Base-by-base conservation (phyloP, 2,329 filamentous ascomycete species). In the Metarhizium humberi region DNA sequence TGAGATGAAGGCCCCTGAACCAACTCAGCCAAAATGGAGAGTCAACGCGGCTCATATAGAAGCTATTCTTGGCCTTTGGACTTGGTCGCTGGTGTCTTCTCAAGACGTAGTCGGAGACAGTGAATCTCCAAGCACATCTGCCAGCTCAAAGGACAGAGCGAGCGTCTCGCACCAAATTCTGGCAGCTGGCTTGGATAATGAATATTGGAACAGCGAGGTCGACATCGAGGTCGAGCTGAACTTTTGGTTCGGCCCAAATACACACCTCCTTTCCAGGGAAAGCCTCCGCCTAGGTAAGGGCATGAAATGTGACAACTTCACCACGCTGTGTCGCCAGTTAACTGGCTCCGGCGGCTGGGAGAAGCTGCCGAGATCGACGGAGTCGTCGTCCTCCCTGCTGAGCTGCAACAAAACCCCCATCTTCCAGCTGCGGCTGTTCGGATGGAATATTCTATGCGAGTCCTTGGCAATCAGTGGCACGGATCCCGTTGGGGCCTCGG, bases 11-110 rank as follows among this genome's bases (percentile, higher is more conserved):
- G 25, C 25, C 25, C 25, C 25, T 1, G 25, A 25, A 25, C 25
- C 25, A 25, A 25, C 48, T 18, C 56, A 53, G 25, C 14, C 50
- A 3, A 38, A 18, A 29, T 61, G 60, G 61, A 50, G 14, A 10
- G 45, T 57, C 4, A 58, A 63, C 13, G 48, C 59, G 25, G 53
- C 57, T 8, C 50, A 54, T n/a, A n/a, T 62, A 25, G 61, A 63
- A 32, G 56, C 61, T 16, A 51, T 62, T 6, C 47, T 63, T 5
- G 55, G 61, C 2, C 54, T 59, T 8, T 61, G 61, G 56, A 6
- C 61, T 34, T 63, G 59, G 59, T 55, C 54, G 10, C 25, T 61
- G 10, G 29, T 54, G 10, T 47, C 14, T 29, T 53, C 56, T 40
- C 36, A 40, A 3, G 25, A 25, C 25, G 25, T 25, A 25, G 25